Evolutionary conservation across 768 basidiomycete species (phyloP).

Genomic region (Mycena chlorophos): DNA sequence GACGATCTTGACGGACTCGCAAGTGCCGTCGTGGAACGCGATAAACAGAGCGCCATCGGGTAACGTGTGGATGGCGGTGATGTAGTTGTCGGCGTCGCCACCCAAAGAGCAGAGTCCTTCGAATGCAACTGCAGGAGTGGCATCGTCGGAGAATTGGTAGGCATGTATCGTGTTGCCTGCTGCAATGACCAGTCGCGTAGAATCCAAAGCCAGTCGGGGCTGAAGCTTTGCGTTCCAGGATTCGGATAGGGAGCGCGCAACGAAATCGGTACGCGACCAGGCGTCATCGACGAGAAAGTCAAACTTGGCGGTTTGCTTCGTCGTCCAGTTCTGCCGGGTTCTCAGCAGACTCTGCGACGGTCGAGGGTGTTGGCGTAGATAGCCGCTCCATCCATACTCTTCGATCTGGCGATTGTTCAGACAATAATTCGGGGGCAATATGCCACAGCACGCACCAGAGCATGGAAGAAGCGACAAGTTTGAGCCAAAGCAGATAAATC

Average conservation of each 20-base stretch:
- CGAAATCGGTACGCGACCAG: constrained; percentile 53
- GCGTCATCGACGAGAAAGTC: constrained; percentile 51
- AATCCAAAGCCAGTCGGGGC: constrained; percentile 56
- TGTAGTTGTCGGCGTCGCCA: constrained; percentile 41
- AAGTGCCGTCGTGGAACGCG: constrained; percentile 59
- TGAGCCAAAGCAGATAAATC: constrained; percentile 45
- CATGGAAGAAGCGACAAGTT: constrained; percentile 40
- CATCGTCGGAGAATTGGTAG: constrained; percentile 46
- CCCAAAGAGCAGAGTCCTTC: constrained; percentile 49
- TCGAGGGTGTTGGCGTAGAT: constrained; percentile 51
- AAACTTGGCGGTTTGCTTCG: constrained; percentile 47
- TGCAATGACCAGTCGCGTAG: constrained; percentile 58
- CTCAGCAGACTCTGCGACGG: constrained; percentile 53
- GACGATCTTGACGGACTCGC: constrained; percentile 44
- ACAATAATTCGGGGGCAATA: constrained; percentile 2
- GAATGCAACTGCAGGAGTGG: constrained; percentile 44
- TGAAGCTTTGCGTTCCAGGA: constrained; percentile 59
- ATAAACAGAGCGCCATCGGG: constrained; percentile 51
- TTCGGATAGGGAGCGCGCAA: constrained; percentile 64
- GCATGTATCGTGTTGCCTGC: constrained; percentile 59
- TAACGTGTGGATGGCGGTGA: constrained; percentile 55
- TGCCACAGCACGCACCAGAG: constrained; percentile 43
- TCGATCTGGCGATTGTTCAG: constrained; percentile 48
- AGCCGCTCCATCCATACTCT: constrained; percentile 59
- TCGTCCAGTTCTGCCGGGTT: constrained; percentile 45